A percentile compares a stretch with the other conserved stretches of the same genome.
Conservation (phyloP, 805 yeast genomes). For the Nakazawaea siamensis region DNA sequence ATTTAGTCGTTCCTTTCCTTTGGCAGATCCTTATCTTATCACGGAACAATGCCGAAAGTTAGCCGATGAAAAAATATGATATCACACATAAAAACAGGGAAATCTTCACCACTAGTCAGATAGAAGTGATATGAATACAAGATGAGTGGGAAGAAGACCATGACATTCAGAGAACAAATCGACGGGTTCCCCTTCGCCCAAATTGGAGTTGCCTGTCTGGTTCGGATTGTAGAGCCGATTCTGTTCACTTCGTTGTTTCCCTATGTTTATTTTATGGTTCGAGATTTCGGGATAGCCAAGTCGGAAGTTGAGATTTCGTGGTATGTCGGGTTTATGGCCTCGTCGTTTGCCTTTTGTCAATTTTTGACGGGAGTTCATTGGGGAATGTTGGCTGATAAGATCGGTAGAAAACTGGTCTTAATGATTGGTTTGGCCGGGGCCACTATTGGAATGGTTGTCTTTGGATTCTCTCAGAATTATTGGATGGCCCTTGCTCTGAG, state of each 20-base stretch:
- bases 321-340: slow-evolving; percentile 53
- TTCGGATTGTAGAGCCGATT: slow-evolving; percentile 51
- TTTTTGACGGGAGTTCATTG: slow-evolving; percentile 48
- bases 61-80: too few species aligned
- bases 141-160: not conserved
- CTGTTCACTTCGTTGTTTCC: slow-evolving; percentile 58
- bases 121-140: too few species aligned
- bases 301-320: slow-evolving; percentile 43
- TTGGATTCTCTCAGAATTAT: slow-evolving; percentile 48
- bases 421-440: slow-evolving; percentile 45
- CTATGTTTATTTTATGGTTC: slow-evolving; percentile 52
- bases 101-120: too few species aligned
- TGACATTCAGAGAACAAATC: slow-evolving; percentile 38
- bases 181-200: slow-evolving; percentile 48
- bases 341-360: slow-evolving; percentile 52
- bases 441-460: slow-evolving; percentile 31
- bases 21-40: too few species aligned
- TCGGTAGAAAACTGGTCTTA: slow-evolving; percentile 49
- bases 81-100: too few species aligned
- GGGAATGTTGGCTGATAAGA: slow-evolving; percentile 44
- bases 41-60: too few species aligned
- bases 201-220: slow-evolving; percentile 27
- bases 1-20: too few species aligned
- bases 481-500: slow-evolving; percentile 47
- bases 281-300: slow-evolving; percentile 43